Evolutionary conservation across 768 basidiomycete species (phyloP).

Genomic region (Pleurotus giganteus): DNA sequence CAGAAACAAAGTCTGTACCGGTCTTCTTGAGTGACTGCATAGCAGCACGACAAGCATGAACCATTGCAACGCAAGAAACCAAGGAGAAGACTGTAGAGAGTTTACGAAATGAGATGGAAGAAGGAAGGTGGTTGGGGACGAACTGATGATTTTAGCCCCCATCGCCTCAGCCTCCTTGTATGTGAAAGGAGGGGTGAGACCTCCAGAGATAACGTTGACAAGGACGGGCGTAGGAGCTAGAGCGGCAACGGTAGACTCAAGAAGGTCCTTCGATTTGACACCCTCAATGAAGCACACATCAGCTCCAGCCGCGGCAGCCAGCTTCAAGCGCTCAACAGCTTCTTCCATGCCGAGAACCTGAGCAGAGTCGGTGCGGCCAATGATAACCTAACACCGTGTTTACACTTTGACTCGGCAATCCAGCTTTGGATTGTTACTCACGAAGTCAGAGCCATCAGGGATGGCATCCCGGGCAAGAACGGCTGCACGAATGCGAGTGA

Average conservation of each 20-base stretch:
- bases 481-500: constrained; percentile 73
- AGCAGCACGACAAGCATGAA: constrained; percentile 46
- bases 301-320: constrained; percentile 39
- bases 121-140: constrained; percentile 3
- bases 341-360: constrained; percentile 51
- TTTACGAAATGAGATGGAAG: neutral
- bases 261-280: constrained; percentile 41
- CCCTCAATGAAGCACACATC: constrained; percentile 56
- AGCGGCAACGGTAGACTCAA: constrained; percentile 35
- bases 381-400: constrained; percentile 31
- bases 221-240: constrained; percentile 44
- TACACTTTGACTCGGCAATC: constrained; percentile 14
- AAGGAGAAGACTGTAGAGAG: constrained; percentile 40
- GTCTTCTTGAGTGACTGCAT: constrained; percentile 47
- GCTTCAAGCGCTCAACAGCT: constrained; percentile 42
- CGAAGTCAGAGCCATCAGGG: constrained; percentile 75
- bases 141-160: constrained; percentile 43
- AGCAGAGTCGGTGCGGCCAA: constrained; percentile 50
- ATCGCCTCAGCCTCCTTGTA: constrained; percentile 39
- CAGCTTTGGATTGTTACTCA: constrained; percentile 25
- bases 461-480: constrained; percentile 74
- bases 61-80: constrained; percentile 42
- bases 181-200: constrained; percentile 49
- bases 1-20: constrained; percentile 41
- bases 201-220: constrained; percentile 49